Base-by-base conservation (phyloP, 164 flowering plant genomes). In the Houttuynia cordata region DNA sequence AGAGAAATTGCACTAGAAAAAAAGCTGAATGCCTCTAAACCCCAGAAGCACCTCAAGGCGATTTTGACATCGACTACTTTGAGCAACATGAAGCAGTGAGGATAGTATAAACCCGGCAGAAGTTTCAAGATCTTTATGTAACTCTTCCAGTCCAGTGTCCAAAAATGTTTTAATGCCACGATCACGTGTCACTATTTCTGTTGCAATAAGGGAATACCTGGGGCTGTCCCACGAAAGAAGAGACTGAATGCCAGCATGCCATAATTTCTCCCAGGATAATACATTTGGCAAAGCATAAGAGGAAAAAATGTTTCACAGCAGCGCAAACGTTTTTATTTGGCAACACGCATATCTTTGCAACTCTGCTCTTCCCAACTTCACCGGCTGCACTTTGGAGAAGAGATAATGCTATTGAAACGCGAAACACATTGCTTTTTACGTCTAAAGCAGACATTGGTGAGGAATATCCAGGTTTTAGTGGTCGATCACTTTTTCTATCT, bases 211-310 rank as follows among this genome's bases (percentile, higher is more conserved):
- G 42, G 97, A 80, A 68, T 88, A 88, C 71, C 79, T 91, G 17
- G 90, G 82, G 25, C 84, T 83, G 67, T 91, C 97, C 97, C 97
- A 93, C 71, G 90, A 68, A 63, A 90, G 67, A 67, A 85, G 57
- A 51, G 86, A 75, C 76, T 71, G 60, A 81, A 71, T 60, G 67
- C 74, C 23, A 63, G 61, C 51, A 78, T 65, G 53, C 64, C 72
- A 62, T 81, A 80, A 58, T 72, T 70, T 55, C 68, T 74, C 15
- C 74, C 80, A 10, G 85, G 74, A 66, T 74, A 83, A 74, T 90
- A 90, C 83, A 93, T 68, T 61, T 66, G 79, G 70, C 74, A 76
- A 15, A 93, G 82, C 30, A 68, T 37, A 63, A n/a, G n/a, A 60
- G 73, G 52, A 76, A 69, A 24, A 83, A 55, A 68, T 84, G 70